Conservation (phyloP, 495 filamentous ascomycete genomes). For the Penicillium turbatum region DNA sequence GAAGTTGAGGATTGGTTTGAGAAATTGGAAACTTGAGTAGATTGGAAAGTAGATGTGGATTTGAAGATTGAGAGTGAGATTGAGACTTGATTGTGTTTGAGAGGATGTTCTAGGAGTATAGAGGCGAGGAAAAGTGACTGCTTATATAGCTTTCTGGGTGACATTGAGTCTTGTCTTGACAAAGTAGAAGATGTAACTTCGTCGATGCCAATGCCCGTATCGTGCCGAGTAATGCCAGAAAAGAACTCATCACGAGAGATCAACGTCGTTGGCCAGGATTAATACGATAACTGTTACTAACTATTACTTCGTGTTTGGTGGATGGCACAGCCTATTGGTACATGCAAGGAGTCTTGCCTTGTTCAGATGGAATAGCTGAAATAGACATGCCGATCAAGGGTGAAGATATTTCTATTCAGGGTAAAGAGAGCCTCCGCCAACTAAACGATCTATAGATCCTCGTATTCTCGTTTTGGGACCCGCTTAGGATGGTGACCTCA, state of each 20-base stretch:
- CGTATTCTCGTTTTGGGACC: not conserved
- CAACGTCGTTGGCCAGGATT: not conserved
- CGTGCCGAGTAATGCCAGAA: not conserved
- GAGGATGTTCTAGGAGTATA: not conserved
- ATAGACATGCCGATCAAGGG: not conserved
- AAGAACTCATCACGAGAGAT: slow-evolving; percentile 5
- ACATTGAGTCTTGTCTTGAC: not conserved
- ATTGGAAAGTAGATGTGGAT: not conserved
- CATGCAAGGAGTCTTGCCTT: not conserved
- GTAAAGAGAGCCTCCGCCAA: not conserved
- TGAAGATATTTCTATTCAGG: not conserved
- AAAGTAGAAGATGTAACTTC: not conserved
- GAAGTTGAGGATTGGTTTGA: too few relatives aligned
- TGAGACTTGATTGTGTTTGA: not conserved
- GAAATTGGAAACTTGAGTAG: not conserved
- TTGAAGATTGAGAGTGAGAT: not conserved
- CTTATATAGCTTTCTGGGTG: not conserved
- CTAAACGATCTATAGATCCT: not conserved
- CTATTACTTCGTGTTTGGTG: not conserved
- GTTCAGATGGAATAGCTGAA: not conserved
- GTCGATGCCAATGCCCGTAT: slow-evolving; percentile 6
- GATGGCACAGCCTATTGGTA: not conserved
- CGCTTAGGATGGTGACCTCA: not conserved
- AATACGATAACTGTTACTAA: slow-evolving; percentile 5
- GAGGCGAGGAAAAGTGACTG: not conserved